Evolutionary conservation across 2,329 filamentous ascomycete species (phyloP).

Genomic region (Penicillium digitatum): DNA sequence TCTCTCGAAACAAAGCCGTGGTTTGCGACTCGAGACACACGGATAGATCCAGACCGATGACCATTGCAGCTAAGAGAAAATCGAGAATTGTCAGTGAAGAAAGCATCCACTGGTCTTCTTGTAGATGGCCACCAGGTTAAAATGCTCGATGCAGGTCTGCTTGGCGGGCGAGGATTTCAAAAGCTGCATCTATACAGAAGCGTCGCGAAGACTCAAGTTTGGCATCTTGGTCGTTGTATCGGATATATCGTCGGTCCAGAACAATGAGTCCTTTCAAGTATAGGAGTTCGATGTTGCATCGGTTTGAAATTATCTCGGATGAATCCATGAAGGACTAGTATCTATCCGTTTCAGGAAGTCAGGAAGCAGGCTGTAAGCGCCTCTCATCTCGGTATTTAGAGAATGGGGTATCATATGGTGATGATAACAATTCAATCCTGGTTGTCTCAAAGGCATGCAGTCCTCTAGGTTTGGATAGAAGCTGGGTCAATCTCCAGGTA

Average conservation of each 20-base stretch:
- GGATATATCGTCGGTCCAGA: conserved; percentile 50
- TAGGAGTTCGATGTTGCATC: conserved; percentile 49
- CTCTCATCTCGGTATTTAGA: conserved; percentile 20
- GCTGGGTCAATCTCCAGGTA: neutral
- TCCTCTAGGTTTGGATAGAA: neutral
- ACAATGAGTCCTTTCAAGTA: conserved; percentile 49
- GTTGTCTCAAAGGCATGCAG: neutral
- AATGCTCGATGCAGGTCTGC: conserved; percentile 47
- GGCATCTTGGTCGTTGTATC: conserved; percentile 29
- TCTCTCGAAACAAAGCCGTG: conserved; percentile 1
- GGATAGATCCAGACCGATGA: conserved; percentile 48
- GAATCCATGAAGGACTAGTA: conserved; percentile 43
- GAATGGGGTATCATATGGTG: neutral
- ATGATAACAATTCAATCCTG: neutral
- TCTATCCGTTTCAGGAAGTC: conserved; percentile 14
- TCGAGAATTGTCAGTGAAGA: conserved; percentile 56
- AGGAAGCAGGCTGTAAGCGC: conserved; percentile 17
- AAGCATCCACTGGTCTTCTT: conserved; percentile 55
- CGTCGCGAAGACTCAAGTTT: conserved; percentile 40
- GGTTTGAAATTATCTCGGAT: conserved; percentile 48
- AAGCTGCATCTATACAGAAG: conserved; percentile 45
- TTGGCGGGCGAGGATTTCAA: conserved; percentile 48
- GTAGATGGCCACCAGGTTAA: conserved; percentile 51
- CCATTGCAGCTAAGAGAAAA: conserved; percentile 57
- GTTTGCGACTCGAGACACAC: neutral